Base-by-base conservation (phyloP, 1,284 basidiomycete species). In the Xanthoconium separans region DNA sequence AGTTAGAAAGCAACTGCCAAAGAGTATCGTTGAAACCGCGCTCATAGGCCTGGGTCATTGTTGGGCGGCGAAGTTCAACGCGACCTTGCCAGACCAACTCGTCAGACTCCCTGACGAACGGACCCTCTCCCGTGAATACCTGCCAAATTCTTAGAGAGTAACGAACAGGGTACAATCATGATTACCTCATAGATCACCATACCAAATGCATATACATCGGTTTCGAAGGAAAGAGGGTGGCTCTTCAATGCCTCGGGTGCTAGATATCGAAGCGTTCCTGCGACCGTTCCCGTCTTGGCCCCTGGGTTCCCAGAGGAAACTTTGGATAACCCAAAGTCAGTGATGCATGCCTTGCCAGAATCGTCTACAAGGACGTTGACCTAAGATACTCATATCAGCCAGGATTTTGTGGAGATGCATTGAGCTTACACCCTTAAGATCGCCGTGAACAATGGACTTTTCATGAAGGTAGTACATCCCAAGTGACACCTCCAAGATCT, bases 381-480 rank as follows among this genome's bases (percentile, higher is more conserved):
- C 47, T 54, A 15, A 18, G 6, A 29, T 11, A 15, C 18, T 7
- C 13, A 8, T 16, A 7, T 51, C 13, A 51, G 42, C 13, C 13
- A 10, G 8, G 31, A 13, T 24, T n/a, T n/a, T 15, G 18, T 2
- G 13, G 13, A 9, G 30, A 16, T 6, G 12, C 1, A 8, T n/a
- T 36, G 4, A 4, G 7, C 50, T 41, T 20, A 54, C 53, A 34
- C 47, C 39, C 39, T 51, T 51, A 15, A 54, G 6, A 10, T 54
- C 53, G 6, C 44, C 44, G 4, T 54, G 48, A 18, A 54, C 18
- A 3, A 54, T 6, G 2, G 39, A 1, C 9, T 45, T 44, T 34
- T 54, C 52, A 3, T 50, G 47, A 20, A 54, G 52, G 37, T 54
- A 51, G 36, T 45, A 54, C 52, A 54, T 54, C 24, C 52, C 52